phyloP scores from a whole-genome alignment of 2,329 filamentous ascomycete genomes.

The Scedosporium apiospermum region DNA sequence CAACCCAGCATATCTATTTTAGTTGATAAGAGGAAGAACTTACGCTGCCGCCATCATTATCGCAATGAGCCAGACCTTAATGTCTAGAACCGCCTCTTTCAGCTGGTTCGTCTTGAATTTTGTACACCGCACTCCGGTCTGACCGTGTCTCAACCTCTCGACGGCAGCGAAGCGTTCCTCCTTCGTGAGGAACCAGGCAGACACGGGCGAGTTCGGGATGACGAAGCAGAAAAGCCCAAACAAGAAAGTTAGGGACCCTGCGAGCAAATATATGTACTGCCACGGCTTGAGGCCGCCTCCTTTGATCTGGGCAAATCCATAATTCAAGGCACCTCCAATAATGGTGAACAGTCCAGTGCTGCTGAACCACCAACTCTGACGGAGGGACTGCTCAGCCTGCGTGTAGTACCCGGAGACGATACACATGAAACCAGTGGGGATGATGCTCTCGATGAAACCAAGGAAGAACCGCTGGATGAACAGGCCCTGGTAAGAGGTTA shows the following conservation, averaged over 20 bases:
- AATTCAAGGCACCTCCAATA: conserved; percentile 54
- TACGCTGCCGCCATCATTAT: conserved; percentile 58
- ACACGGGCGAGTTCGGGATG: conserved; percentile 55
- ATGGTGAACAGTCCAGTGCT: conserved; percentile 50
- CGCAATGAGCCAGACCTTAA: conserved; percentile 54
- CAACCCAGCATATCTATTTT: background rate
- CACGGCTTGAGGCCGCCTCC: conserved; percentile 46
- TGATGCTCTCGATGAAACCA: conserved; percentile 52
- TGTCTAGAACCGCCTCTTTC: conserved; percentile 45
- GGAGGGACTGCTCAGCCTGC: conserved; percentile 52
- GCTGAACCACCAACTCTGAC: conserved; percentile 61
- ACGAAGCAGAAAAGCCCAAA: conserved; percentile 57
- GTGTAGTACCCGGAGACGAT: conserved; percentile 55
- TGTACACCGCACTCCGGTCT: conserved; percentile 53
- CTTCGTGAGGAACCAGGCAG: conserved; percentile 57
- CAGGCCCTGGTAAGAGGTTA: conserved; percentile 53
- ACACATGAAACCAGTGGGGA: conserved; percentile 59
- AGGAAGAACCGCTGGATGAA: conserved; percentile 59
- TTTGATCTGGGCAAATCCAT: conserved; percentile 55
- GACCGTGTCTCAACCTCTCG: conserved; percentile 50
- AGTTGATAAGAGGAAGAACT: conserved; percentile 4
- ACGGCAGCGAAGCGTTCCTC: conserved; percentile 56
- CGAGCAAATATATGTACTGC: conserved; percentile 64
- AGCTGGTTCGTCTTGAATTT: conserved; percentile 52
- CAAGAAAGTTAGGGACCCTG: conserved; percentile 51